Evolutionary conservation across 2,329 filamentous ascomycete genomes (phyloP), one percentile per base, ranked within the genome.

Genomic region (Botrytis porri): DNA sequence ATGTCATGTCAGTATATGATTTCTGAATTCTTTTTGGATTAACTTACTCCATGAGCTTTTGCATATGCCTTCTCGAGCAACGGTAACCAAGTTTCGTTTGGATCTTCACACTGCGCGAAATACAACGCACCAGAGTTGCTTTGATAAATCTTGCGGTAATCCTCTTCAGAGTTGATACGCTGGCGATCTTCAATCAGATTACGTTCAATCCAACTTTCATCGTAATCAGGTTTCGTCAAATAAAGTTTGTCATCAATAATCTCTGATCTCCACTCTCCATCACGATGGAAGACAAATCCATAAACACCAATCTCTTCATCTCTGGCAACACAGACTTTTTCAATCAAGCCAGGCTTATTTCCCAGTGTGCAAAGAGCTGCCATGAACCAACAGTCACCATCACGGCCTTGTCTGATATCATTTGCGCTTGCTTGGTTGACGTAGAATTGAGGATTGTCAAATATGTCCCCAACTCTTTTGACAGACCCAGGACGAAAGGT

Each of bases 241-340:
- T 93, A 97, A 3, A 97, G 86, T 82, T 97, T 96, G 81, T 97
- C 94, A 79, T 97, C 94, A 73, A 97, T 89, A 74, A 97, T 94
- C 75, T 92, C 94, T 77, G 94, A 93, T 35, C 71, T 92, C 94
- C 94, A 97, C 81, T 95, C 93, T 70, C 93, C 93, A 78, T 97
- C 93, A 79, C 93, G 85, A 80, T 92, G 92, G 80, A 97, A 96
- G 60, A 97, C 93, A 77, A 97, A 97, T 1, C 93, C 93, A 78
- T 97, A 97, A 4, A 97, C 94, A 25, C 94, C 93, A 70, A 95
- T 89, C 73, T 87, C 84, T 82, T 87, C 77, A 67, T 79, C 75
- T 62, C 77, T 74, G 16, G 77, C 77, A 6, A 78, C 76, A 54
- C 71, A 75, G 85, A 82, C 78, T 85, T 75, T 85, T 81, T 87